phyloP scores from a whole-genome alignment of 2,329 filamentous ascomycete genomes.

The Penicillium sp. region DNA sequence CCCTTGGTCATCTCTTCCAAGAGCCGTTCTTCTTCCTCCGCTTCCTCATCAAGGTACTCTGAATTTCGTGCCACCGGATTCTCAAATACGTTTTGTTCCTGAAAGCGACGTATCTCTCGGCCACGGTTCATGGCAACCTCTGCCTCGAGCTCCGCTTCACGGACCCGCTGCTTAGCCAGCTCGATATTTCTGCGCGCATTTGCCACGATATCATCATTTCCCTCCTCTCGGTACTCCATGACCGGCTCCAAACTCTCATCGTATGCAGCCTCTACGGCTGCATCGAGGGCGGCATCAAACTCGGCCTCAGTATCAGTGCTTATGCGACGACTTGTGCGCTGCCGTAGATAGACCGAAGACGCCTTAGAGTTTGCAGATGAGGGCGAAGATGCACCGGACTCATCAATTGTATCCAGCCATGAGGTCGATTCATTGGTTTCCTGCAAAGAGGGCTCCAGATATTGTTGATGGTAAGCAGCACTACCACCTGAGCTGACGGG shows the following conservation, averaged over 20 bases:
- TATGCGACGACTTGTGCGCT: constrained; percentile 67
- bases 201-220: constrained; percentile 35
- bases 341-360: constrained; percentile 66
- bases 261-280: constrained; percentile 93
- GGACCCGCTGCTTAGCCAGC: constrained; percentile 71
- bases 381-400: constrained; percentile 76
- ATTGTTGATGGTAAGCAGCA: constrained; percentile 11
- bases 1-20: constrained; percentile 86
- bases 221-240: constrained; percentile 33
- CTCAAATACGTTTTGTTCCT: constrained; percentile 27
- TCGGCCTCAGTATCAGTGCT: constrained; percentile 81
- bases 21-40: constrained; percentile 71
- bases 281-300: constrained; percentile 91
- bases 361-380: constrained; percentile 80
- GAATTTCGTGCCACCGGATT: constrained; percentile 28
- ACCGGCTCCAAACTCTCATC: constrained; percentile 82
- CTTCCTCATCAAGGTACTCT: constrained; percentile 62
- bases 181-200: constrained; percentile 68
- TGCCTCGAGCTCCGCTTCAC: constrained; percentile 71
- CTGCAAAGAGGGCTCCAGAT: constrained; percentile 26
- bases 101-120: constrained; percentile 54
- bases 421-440: constrained; percentile 78
- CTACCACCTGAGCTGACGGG: constrained; percentile 7
- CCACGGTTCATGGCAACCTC: constrained; percentile 62
- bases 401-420: constrained; percentile 92